Percentiles rank a stretch among this genome's conserved stretches.
These are phyloP conservation scores for Orbilia brochopaga DNA, from an alignment of 2,329 filamentous ascomycete genomes.

Conservation along the genomic window DNA sequence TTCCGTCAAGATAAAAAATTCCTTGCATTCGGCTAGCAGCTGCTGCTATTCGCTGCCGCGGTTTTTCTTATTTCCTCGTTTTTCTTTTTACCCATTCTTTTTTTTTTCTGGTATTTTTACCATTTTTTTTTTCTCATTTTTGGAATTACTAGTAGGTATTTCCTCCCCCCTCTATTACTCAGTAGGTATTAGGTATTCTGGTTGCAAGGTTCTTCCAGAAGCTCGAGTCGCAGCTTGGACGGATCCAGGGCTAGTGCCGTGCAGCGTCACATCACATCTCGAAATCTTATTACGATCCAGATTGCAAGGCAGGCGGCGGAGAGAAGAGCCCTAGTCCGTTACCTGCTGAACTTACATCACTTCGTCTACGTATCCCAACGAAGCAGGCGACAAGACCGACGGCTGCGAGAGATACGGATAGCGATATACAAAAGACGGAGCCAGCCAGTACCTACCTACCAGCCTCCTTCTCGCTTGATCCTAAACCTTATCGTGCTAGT, in stretches of 20 bases:
- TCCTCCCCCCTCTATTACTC: no score
- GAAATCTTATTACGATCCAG: not conserved
- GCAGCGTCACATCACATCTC: constrained; percentile 9
- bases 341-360: constrained; percentile 5
- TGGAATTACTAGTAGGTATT: no score
- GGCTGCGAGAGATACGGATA: not conserved
- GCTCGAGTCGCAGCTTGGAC: not conserved
- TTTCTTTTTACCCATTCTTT: no score
- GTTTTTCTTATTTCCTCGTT: not conserved
- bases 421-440: not conserved
- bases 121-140: no score
- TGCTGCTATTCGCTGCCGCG: constrained; percentile 31
- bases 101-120: no score
- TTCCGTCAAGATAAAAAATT: constrained; percentile 38
- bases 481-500: constrained; percentile 49
- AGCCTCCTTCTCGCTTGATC: constrained; percentile 51
- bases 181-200: no score
- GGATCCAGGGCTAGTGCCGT: constrained; percentile 5
- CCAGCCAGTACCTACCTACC: constrained; percentile 19
- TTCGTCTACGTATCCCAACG: constrained; percentile 30
- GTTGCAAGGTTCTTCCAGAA: constrained; percentile 10
- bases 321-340: not conserved
- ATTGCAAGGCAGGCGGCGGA: constrained; percentile 7
- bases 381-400: constrained; percentile 22
- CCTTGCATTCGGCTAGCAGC: constrained; percentile 45